Base-by-base conservation (phyloP, 768 basidiomycete species). In the Botryobasidium botryosum region DNA sequence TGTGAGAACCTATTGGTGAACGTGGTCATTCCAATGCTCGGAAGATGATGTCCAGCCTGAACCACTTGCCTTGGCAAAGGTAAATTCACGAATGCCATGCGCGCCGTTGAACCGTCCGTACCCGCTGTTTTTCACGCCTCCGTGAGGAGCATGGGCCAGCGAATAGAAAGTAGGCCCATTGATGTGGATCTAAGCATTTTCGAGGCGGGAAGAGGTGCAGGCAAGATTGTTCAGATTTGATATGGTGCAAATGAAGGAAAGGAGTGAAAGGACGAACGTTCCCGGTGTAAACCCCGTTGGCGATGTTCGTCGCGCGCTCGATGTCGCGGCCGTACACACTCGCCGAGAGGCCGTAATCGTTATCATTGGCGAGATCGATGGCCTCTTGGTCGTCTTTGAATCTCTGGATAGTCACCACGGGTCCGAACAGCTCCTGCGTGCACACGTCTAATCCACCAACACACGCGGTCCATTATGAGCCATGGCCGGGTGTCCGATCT, bases 321-420 rank as follows among this genome's bases (percentile, higher is more conserved):
- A 39, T 8, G 23, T 39, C 28, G 26, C 40, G 40, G 23, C 24
- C 10, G 24, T 25, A 13, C 23, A 27, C 15, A 13, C 24, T 27
- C 13, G 24, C 28, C 20, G 23, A 13, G 28, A 97, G 71, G 29
- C 92, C 92, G 59, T 92, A 96, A 40, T 66, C 72, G 6, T 86
- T 87, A 56, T 80, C 74, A 61, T 96, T 96, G 28, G 88, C 91
- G 12, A 87, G 61, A 32, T 65, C 56, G 52, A 96, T 75, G 3
- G 77, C 88, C 57, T 92, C 86, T 27, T 81, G 79, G 60, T 94
- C 91, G 6, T 80, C 79, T 52, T 71, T 74, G 65, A 96, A 96
- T 52, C 67, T 74, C 31, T 77, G 79, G 35, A 96, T 72, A 21
- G 75, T 70, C 31, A 91, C 70, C 3, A 96, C 90, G 24, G 92